Conservation (phyloP, 306 rosid genomes). For the Quillaja saponaria region DNA sequence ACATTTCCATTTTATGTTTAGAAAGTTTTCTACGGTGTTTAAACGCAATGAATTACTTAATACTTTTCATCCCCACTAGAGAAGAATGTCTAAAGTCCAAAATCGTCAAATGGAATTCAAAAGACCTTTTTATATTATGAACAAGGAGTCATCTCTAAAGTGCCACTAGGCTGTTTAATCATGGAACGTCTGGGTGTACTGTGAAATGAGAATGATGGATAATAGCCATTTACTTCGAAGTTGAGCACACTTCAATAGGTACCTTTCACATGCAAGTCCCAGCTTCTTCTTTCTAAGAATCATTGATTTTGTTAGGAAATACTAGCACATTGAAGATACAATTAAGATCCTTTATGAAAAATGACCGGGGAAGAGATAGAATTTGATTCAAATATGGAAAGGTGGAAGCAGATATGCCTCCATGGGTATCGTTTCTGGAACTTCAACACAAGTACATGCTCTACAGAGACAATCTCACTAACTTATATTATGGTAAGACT, state of each 20-base stretch:
- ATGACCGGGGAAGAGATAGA: not conserved
- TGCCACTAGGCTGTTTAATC: too few relatives aligned
- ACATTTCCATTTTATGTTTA: not conserved
- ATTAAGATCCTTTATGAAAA: conserved; percentile 13
- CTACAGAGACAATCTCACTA: conserved; percentile 5
- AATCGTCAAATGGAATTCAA: too few relatives aligned
- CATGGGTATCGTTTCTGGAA: conserved; percentile 18
- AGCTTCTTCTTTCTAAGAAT: not conserved
- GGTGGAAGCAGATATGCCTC: conserved; percentile 11
- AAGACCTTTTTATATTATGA: too few relatives aligned
- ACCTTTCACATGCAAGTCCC: conserved; percentile 6
- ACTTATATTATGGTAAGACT: conserved; percentile 9
- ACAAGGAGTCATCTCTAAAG: too few relatives aligned
- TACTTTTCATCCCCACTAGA: too few relatives aligned
- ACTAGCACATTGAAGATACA: not conserved
- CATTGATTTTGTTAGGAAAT: not conserved
- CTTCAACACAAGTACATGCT: conserved; percentile 21
- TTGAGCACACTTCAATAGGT: conserved; percentile 11
- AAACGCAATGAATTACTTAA: not conserved
- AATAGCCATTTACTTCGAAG: too few relatives aligned
- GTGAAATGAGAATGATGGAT: too few relatives aligned
- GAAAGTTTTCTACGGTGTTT: conserved; percentile 4
- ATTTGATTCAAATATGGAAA: conserved; percentile 12
- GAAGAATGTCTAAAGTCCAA: too few relatives aligned
- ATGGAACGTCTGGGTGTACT: too few relatives aligned